Base-by-base conservation (phyloP, 768 basidiomycete genomes). In the Lactarius hengduanensis region DNA sequence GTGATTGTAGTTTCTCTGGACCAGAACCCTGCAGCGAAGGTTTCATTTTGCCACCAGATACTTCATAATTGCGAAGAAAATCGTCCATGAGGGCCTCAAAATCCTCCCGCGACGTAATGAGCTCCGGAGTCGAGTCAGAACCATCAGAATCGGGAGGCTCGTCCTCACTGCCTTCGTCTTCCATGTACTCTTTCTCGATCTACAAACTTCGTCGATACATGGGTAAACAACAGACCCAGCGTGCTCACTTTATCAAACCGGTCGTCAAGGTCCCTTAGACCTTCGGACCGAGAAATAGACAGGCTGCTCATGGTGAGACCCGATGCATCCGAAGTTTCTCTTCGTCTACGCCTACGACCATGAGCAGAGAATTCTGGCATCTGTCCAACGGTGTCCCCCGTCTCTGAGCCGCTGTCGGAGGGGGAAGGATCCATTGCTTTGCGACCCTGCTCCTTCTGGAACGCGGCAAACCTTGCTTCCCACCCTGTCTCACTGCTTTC, bases 291-390 rank as follows among this genome's bases (percentile, higher is more conserved):
- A 78, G 86, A 91, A 91, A 98, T 94, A 16, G 94, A 94, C 3
- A 94, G 94, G 72, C 93, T 95, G 75, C 92, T 96, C 95, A 99
- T 98, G 74, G 91, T 93, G 81, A 96, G 96, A 15, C 93, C 95
- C 26, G 92, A 94, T 10, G 92, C 94, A 69, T 94, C 90, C 59
- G 91, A 94, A 0, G 86, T 81, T 3, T 87, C 88, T 71, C 87
- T 87, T 69, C 86, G 81, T 73, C 87, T 84, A 78, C 86, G 86
- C 65, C 87, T 89, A 6, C 90, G 89, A 18, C 94, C 90, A 58
- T 88, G 81, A 63, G 96, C 90, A n/a, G 88, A 86, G 70, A 94
- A 83, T 59, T 80, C 81, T 13, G 89, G 90, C 10, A 98, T 77
- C 3, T 83, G 84, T 0, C 88, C 87, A 34, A 99, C 76, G 0